Evolutionary conservation across 176 grass and related monocot species (phyloP), one percentile per base, ranked within the genome.

Genomic region (Paspalum vaginatum): DNA sequence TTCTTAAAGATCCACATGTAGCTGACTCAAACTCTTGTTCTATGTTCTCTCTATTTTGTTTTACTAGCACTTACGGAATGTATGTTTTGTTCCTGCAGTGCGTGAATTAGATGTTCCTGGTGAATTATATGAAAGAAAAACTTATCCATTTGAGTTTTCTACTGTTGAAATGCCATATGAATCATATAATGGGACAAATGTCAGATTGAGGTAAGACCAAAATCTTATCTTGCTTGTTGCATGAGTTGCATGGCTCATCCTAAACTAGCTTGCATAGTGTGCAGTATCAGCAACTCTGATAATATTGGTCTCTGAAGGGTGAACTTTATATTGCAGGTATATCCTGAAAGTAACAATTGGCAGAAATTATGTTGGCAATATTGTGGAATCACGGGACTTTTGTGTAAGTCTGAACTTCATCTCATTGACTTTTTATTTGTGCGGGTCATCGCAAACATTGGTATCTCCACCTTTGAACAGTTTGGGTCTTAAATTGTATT

Each of bases 131-230:
- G 95, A 98, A 89, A 87, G 87, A 70, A 98, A 94, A 78, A 84
- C 83, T 66, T 98, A 89, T 54, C 90, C 95, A 68, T 95, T 98
- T 83, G 95, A 98, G 70, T 95, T 98, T 74, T 85, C 95, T 64
- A 84, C 88, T 68, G 90, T 95, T 91, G 95, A 98, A 85, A 98
- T 98, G 95, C 95, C 90, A 32, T 98, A 98, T 50, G 95, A 98
- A 74, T 91, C 95, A 57, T 98, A 94, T 60, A 91, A 86, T 42
- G 95, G 95, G 41, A 89, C 90, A 10, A 94, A 98, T 93, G 95
- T 98, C 44, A 91, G 95, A 46, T 53, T 98, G 73, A 98, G 95
- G 95, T 94, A 77, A 72, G 77, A 47, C 25, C 4, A 3, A 52
- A 16, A 51, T 38, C 4, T 74, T 43, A 40, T 75, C 9, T 47